Evolutionary conservation across 2,329 filamentous ascomycete species (phyloP), one percentile per base, ranked within the genome.

Genomic region (Colletotrichum sp.): DNA sequence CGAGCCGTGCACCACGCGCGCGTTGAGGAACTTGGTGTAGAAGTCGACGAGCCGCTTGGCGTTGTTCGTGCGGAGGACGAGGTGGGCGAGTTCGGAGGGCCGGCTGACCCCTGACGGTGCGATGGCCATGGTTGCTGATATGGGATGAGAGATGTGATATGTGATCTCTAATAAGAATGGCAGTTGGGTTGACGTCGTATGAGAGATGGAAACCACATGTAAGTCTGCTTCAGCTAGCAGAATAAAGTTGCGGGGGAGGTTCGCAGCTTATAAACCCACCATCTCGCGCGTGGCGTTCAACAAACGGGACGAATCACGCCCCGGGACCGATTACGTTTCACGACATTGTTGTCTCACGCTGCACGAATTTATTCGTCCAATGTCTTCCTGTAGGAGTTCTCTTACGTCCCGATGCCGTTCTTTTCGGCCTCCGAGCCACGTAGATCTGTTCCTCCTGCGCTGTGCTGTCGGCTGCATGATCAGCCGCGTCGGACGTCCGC

Each of bases 1-100:
- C 56, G 77, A 81, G 38, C 81, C 76, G 71, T 78, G 78, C 32
- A 77, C 74, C 9, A 82, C 74, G 6, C 73, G 77, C 12, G 81
- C 86, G 59, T 83, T 81, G 4, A 87, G 81, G 69, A 86, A 84
- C 5, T 76, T 79, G 58, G 79, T 79, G 78, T 86, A 87, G 76
- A 83, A 87, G 7, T 80, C 75, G 3, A 82, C 69, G 81, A 87
- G 52, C 18, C 28, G 34, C 28, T 58, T 32, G 14, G 32, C 26
- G 48, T 75, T 16, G 9, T 26, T 73, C 36, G 32, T 48, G 16
- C 73, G 69, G 12, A 75, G 69, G 14, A 75, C 73, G 14, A 75
- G 26, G 43, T 75, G 73, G 7, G 73, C 73, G 4, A 75, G 73
- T 6, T 73, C 69, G 5, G 73, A 75, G 32, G 73, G 73, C 30